These are phyloP conservation scores for Rheum nobile DNA, from an alignment of 148 eudicot species.

Conservation along the genomic window DNA sequence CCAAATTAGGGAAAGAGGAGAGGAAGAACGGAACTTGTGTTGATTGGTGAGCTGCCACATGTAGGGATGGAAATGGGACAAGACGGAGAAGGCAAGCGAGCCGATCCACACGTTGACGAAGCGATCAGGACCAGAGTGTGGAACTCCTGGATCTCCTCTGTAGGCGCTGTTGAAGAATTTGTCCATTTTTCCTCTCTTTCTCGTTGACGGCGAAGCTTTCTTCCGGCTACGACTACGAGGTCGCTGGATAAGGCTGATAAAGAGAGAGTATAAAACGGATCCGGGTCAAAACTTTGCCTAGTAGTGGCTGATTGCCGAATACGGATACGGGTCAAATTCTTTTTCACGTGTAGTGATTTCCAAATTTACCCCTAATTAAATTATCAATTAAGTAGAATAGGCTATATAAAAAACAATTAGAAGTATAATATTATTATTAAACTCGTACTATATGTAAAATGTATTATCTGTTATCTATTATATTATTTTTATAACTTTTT, in stretches of 20 bases:
- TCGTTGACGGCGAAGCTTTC: not conserved
- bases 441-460: no score
- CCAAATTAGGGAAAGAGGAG: not conserved
- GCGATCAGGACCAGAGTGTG: constrained; percentile 51
- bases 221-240: not conserved
- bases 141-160: constrained; percentile 92
- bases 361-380: no score
- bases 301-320: not conserved
- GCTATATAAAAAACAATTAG: no score
- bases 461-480: no score
- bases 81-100: constrained; percentile 45
- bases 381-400: no score
- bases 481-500: no score
- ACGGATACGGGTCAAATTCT: not conserved
- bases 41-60: constrained; percentile 70
- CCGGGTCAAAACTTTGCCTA: not conserved
- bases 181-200: constrained; percentile 43
- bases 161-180: constrained; percentile 79
- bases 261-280: not conserved
- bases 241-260: not conserved
- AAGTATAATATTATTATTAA: no score
- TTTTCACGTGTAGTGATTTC: no score
- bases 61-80: constrained; percentile 56
- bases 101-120: constrained; percentile 71
- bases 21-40: constrained; percentile 25